A percentile compares a stretch with the other conserved stretches of the same genome.
Evolutionary conservation across 805 yeast species (phyloP).

Genomic region (Ogataea saltuana): DNA sequence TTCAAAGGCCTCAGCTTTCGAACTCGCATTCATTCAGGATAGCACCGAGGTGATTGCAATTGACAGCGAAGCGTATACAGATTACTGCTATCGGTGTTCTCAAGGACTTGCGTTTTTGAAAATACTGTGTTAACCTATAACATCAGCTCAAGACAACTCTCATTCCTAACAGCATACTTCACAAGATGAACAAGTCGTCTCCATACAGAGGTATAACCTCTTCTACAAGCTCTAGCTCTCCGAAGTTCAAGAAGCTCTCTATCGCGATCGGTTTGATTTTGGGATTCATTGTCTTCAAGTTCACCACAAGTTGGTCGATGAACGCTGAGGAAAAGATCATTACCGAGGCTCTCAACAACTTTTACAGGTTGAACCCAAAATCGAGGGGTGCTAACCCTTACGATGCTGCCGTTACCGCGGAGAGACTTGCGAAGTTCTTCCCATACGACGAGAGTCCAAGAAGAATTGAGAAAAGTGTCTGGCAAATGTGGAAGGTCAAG

Average conservation of each 20-base stretch:
- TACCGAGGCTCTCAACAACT: constrained; percentile 31
- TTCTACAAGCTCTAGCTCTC: constrained; percentile 14
- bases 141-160: background rate
- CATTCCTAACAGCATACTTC: background rate
- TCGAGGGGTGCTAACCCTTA: constrained; percentile 38
- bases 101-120: background rate
- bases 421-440: constrained; percentile 33
- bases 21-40: too few relatives aligned
- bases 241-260: constrained; percentile 29
- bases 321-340: constrained; percentile 30
- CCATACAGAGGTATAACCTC: constrained; percentile 30
- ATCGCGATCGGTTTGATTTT: constrained; percentile 29
- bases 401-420: constrained; percentile 34
- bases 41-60: background rate
- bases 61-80: constrained; percentile 5
- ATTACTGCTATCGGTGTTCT: background rate
- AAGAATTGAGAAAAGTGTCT: constrained; percentile 35
- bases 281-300: constrained; percentile 30
- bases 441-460: constrained; percentile 37
- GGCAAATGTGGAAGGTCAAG: constrained; percentile 40
- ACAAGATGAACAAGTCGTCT: constrained; percentile 23
- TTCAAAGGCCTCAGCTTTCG: background rate
- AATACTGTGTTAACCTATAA: background rate
- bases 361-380: constrained; percentile 35
- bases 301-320: constrained; percentile 29